Base-by-base conservation (phyloP, 768 basidiomycete genomes). In the Termitomyces sp. region DNA sequence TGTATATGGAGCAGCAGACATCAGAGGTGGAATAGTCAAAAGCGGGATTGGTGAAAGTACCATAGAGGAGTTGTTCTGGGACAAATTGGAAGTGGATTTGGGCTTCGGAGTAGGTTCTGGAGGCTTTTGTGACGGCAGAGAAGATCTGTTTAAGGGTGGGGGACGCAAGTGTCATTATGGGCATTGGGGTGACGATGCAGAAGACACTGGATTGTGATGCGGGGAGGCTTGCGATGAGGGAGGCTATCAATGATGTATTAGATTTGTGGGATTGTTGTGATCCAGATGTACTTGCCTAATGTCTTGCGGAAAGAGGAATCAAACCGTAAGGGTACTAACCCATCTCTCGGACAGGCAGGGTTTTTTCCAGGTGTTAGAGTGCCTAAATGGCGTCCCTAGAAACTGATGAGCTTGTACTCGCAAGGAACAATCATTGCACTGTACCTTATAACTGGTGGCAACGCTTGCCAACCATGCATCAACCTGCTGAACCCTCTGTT, bases 41-140 rank as follows among this genome's bases (percentile, higher is more conserved):
- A 6, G 73, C 66, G 16, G 83, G 74, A 41, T 78, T 76, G 48
- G 78, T 75, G n/a, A 80, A 74, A 18, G 75, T 73, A 11, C 79
- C 76, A 46, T 78, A 69, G 24, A 89, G 73, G 46, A 82, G 72
- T 34, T 81, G 75, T 61, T 91, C 87, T 4, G 92, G 89, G 46
- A 94, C 75, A 62, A 93, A 82, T 57, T 94, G 89, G 59, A 91
- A 82, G 31, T 88, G 75, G 18, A 88, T 76, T 53, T 83, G 82
- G 24, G 78, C 76, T 13, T 78, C 68, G n/a, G 72, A 64, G 50
- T 77, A 75, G 13, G 76, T 70, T 69, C 80, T 82, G 57, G 77
- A 68, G 3, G 80, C 71, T 59, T 86, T 86, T 65, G 83, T 85
- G 61, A 86, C 72, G 3, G 85, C 79, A 8, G 82, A 83, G 55